Base-by-base conservation (phyloP, 331 rosid genomes). In the Cucumis variabilis region DNA sequence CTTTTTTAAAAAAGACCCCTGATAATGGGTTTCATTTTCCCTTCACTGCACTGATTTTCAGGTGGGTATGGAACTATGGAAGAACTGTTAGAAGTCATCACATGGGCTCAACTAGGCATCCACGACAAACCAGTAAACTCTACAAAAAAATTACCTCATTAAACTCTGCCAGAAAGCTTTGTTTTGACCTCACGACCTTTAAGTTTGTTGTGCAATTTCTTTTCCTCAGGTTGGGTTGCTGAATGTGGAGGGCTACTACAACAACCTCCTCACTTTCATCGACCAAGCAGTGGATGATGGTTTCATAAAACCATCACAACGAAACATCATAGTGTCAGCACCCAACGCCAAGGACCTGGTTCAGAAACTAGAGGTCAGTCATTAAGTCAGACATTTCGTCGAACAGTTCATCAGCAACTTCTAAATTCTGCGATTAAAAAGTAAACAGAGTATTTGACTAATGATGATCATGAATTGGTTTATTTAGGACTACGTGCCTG, bases 11-110 rank as follows among this genome's bases (percentile, higher is more conserved):
- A 46, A 77, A 69, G 33, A n/a, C 83, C 63, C 19, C 44, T 46
- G 62, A 77, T 46, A n/a, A 65, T 48, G 63, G 83, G 21, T 24
- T 77, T 24, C 65, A 77, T 77, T 81, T 60, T 66, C 16, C 24
- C 33, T 27, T 74, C 19, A 41, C 10, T 27, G 55, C 27, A 48
- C 27, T 20, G 17, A 25, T 85, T 37, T 87, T 80, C 90, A 91
- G 93, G 95, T 53, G 93, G 95, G 24, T 93, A 91, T 90, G 93
- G 95, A 82, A 93, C 95, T n/a, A 33, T 93, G 86, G 95, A 93
- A 68, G 95, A 91, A 88, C 84, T 92, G 23, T 83, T 92, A 63
- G 94, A 92, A 88, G 92, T 91, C 48, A 91, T 92, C 74, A 87
- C 95, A 53, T 91, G 93, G 95, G 93, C 93, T 67, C 93, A 91